Evolutionary conservation across 441 rosid genomes (phyloP).

Genomic region (Gossypium lobatum): DNA sequence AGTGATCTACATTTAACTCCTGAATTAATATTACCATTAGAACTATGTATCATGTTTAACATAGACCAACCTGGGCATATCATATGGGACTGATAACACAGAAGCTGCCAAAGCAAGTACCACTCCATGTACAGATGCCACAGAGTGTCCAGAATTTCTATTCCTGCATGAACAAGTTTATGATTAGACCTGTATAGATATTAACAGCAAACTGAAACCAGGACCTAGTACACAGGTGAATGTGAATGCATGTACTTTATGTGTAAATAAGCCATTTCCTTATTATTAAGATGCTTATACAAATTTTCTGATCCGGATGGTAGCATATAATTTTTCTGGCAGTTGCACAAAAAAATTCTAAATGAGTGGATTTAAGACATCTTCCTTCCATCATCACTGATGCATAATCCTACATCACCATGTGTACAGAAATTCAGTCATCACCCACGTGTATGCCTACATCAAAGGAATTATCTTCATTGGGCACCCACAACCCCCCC

Average conservation of each 20-base stretch:
- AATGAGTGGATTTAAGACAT: neutral
- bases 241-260: conserved; percentile 2
- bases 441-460: neutral
- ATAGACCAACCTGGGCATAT: conserved; percentile 79
- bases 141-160: conserved; percentile 34
- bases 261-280: neutral
- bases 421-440: neutral
- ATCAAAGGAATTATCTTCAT: neutral
- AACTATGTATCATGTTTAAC: neutral
- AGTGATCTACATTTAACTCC: too few species aligned
- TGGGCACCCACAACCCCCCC: neutral
- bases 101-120: conserved; percentile 97
- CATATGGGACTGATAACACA: conserved; percentile 93
- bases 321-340: neutral
- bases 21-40: neutral
- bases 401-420: neutral
- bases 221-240: neutral
- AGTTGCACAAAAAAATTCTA: neutral
- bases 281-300: neutral
- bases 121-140: conserved; percentile 81
- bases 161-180: conserved; percentile 42
- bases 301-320: neutral
- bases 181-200: neutral
- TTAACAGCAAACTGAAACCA: neutral
- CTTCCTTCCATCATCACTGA: neutral